phyloP scores from a whole-genome alignment of 208 protist species.

The Wallacemonas sp. region DNA sequence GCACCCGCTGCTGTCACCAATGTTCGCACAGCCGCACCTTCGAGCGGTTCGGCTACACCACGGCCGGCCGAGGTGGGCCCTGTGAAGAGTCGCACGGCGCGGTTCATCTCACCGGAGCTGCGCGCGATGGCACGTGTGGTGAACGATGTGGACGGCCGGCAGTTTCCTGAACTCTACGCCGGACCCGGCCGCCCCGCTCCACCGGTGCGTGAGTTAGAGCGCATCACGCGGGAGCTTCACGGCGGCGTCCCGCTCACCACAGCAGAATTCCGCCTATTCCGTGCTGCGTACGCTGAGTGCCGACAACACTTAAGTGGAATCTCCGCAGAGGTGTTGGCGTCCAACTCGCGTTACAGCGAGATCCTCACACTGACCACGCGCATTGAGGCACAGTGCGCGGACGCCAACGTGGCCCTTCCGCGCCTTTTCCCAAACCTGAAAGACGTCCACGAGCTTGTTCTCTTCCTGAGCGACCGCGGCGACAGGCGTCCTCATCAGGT shows the following conservation, averaged over 20 bases:
- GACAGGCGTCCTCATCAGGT: slow-evolving; percentile 10
- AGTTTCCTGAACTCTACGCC: slow-evolving; percentile 61
- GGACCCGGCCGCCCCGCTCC: slow-evolving; percentile 20
- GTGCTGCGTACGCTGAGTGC: slow-evolving; percentile 50
- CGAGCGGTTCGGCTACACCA: background rate
- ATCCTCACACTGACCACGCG: slow-evolving; percentile 58
- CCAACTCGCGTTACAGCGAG: slow-evolving; percentile 35
- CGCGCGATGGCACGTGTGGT: slow-evolving; percentile 66
- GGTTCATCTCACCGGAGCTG: slow-evolving; percentile 56
- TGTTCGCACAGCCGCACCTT: background rate
- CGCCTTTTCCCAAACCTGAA: slow-evolving; percentile 52
- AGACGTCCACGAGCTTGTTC: slow-evolving; percentile 57
- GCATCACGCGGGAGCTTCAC: slow-evolving; percentile 57
- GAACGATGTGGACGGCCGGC: slow-evolving; percentile 39
- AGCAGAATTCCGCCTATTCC: slow-evolving; percentile 64
- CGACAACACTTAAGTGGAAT: slow-evolving; percentile 71
- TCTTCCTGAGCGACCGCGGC: slow-evolving; percentile 29
- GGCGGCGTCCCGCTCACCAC: slow-evolving; percentile 39
- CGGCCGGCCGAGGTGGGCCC: background rate
- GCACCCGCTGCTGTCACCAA: no score
- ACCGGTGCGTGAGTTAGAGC: slow-evolving; percentile 32
- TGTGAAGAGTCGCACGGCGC: slow-evolving; percentile 15
- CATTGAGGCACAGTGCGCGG: slow-evolving; percentile 62
- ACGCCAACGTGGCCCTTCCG: slow-evolving; percentile 41
- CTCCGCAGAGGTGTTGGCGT: slow-evolving; percentile 28